Conservation (phyloP, 2,329 filamentous ascomycete genomes). For the Nemania bipapillata region DNA sequence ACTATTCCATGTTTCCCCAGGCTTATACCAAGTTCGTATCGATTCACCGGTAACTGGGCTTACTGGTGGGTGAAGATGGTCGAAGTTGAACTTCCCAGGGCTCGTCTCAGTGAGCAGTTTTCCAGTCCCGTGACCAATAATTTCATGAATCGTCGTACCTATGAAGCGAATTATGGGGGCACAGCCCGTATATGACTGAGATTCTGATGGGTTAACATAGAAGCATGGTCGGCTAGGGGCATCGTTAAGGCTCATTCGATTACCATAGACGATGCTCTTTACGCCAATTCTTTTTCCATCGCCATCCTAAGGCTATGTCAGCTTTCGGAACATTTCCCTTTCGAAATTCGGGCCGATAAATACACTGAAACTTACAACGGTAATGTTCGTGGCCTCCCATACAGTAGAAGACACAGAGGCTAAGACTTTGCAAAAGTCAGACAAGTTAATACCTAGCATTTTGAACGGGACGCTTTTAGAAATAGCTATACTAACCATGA, state of each 20-base stretch:
- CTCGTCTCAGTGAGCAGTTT: conserved; percentile 68
- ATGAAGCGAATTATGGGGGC: conserved; percentile 70
- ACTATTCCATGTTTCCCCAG: conserved; percentile 71
- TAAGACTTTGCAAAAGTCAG: too few relatives aligned
- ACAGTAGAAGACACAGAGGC: conserved; percentile 58
- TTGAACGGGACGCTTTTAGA: too few relatives aligned
- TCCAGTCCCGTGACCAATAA: conserved; percentile 72
- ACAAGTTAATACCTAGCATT: too few relatives aligned
- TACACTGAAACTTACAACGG: conserved; percentile 52
- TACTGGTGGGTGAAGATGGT: conserved; percentile 64
- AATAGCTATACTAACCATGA: too few relatives aligned
- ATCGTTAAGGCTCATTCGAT: conserved; percentile 64
- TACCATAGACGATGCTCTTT: conserved; percentile 72
- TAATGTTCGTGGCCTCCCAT: conserved; percentile 57
- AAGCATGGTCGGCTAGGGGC: conserved; percentile 52
- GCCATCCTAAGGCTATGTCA: too few relatives aligned
- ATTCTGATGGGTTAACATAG: conserved; percentile 68
- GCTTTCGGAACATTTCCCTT: too few relatives aligned
- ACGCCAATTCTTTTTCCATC: conserved; percentile 70
- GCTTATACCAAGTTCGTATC: conserved; percentile 68
- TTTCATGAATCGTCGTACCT: conserved; percentile 77
- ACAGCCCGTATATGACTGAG: conserved; percentile 58
- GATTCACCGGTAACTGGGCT: conserved; percentile 66
- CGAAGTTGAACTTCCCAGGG: conserved; percentile 69
- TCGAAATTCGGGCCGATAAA: too few relatives aligned